These are phyloP conservation scores for Brassica nigra DNA, from an alignment of 345 rosid genomes.

Conservation along the genomic window DNA sequence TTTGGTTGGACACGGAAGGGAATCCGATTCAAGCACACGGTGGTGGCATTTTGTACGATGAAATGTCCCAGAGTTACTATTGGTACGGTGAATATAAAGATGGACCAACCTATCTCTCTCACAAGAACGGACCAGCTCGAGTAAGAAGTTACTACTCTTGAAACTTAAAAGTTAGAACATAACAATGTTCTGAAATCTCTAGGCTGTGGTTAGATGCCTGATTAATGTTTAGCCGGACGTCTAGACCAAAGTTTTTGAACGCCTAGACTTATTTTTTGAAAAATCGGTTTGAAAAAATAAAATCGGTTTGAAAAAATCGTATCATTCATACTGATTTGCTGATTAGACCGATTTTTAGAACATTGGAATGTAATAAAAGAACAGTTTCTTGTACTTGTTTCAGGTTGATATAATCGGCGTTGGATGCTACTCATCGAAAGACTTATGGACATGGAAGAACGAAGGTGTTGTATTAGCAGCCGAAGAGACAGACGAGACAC, in stretches of 20 bases:
- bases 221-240: background rate
- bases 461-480: slow-evolving; percentile 86
- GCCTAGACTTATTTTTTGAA: background rate
- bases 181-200: background rate
- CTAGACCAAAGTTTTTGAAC: background rate
- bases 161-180: background rate
- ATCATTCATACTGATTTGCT: too few relatives aligned
- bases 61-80: slow-evolving; percentile 57
- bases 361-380: background rate
- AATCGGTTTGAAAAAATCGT: too few relatives aligned
- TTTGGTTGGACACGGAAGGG: slow-evolving; percentile 94
- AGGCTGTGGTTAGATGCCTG: background rate
- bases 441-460: slow-evolving; percentile 90
- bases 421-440: slow-evolving; percentile 93
- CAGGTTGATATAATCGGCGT: slow-evolving; percentile 97
- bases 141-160: slow-evolving; percentile 47
- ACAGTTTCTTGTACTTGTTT: slow-evolving; percentile 9
- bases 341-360: background rate
- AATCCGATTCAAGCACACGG: slow-evolving; percentile 97
- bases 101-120: slow-evolving; percentile 84
- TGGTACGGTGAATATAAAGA: slow-evolving; percentile 98
- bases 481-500: slow-evolving; percentile 67
- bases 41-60: slow-evolving; percentile 77
- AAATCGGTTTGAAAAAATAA: too few relatives aligned
- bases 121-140: slow-evolving; percentile 78